Evolutionary conservation across 2,329 filamentous ascomycete genomes (phyloP).

Genomic region (Zalaria sp.): DNA sequence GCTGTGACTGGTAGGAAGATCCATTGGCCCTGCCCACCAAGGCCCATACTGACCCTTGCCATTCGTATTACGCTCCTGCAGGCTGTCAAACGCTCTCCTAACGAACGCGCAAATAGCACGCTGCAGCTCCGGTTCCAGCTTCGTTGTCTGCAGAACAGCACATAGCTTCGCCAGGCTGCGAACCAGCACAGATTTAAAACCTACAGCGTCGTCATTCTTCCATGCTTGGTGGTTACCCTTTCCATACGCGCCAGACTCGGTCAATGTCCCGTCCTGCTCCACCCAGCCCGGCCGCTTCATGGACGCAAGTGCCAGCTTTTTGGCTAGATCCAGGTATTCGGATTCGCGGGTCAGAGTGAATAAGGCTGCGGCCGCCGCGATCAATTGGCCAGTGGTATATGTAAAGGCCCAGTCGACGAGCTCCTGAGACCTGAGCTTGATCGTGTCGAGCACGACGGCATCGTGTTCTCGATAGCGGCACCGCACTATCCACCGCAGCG

Average conservation of each 20-base stretch:
- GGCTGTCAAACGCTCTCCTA: constrained; percentile 11
- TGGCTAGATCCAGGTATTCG: constrained; percentile 11
- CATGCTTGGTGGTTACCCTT: constrained; percentile 11
- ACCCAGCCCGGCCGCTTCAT: constrained; percentile 13
- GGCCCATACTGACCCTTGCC: constrained; percentile 16
- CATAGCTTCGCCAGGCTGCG: constrained; percentile 13
- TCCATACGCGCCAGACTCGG: constrained; percentile 12
- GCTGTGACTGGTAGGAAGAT: constrained; percentile 12
- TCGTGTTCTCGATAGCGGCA: constrained; percentile 12
- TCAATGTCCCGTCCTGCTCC: constrained; percentile 11
- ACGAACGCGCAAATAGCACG: constrained; percentile 9
- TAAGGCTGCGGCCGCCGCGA: constrained; percentile 11
- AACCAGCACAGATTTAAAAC: constrained; percentile 15
- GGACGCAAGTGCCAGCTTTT: constrained; percentile 11
- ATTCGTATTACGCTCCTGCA: constrained; percentile 12
- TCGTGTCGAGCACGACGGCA: constrained; percentile 13
- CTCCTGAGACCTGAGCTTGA: constrained; percentile 10
- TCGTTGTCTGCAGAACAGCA: constrained; percentile 4
- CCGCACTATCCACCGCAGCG: constrained; percentile 13
- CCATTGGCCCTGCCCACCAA: constrained; percentile 16
- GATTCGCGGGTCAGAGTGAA: constrained; percentile 8
- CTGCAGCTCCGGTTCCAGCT: constrained; percentile 1
- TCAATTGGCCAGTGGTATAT: constrained; percentile 14
- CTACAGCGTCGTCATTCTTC: constrained; percentile 13
- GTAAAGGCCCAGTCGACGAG: constrained; percentile 15